Base-by-base conservation (phyloP, 2,329 filamentous ascomycete species). In the Sporothrix variecibatus region DNA sequence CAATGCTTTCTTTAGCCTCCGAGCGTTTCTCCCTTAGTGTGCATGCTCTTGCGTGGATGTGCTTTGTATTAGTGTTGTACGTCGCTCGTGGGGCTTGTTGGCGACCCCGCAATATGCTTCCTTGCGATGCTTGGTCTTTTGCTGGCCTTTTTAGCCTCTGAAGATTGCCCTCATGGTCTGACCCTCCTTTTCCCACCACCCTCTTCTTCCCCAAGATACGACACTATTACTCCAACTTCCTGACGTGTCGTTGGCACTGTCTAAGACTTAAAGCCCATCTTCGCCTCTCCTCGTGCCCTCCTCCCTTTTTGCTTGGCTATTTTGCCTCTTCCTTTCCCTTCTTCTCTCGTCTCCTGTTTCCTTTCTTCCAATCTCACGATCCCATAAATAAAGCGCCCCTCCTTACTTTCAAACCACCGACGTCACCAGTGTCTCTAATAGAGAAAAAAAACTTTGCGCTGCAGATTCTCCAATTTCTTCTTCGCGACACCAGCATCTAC, bases 401-500 rank as follows among this genome's bases (percentile, higher is more conserved):
- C 53, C 31, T 38, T 49, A 5, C 31, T 38, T 70, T 20, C 23
- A 20, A 5, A 15, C 31, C 31, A 53, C 38, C 73, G 73, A 74
- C 73, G 73, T 74, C 73, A 74, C 62, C 34, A 67, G 28, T n/a
- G 12, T 28, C 26, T 68, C 73, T 74, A 53, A 74, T 62, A 38
- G 46, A 53, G 6, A 20, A 64, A 70, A 31, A 28, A 43, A 34
- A 46, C 31, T 9, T 17, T 28, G 49, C 51, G 28, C 56, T 53
- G 26, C 53, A 77, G 76, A 73, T 73, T 38, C 74, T 78, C 8
- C 88, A 89, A 80, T 84, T 89, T 78, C 82, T 87, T 75, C 84
- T 88, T 78, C 82, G 82, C 77, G 84, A 86, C 82, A 81, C 83
- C 81, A 86, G 85, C 82, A 81, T 86, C 77, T 82, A 83, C 74